These are phyloP conservation scores for Monosporascus sp. DNA, from an alignment of 2,329 filamentous ascomycete genomes.

Conservation along the genomic window DNA sequence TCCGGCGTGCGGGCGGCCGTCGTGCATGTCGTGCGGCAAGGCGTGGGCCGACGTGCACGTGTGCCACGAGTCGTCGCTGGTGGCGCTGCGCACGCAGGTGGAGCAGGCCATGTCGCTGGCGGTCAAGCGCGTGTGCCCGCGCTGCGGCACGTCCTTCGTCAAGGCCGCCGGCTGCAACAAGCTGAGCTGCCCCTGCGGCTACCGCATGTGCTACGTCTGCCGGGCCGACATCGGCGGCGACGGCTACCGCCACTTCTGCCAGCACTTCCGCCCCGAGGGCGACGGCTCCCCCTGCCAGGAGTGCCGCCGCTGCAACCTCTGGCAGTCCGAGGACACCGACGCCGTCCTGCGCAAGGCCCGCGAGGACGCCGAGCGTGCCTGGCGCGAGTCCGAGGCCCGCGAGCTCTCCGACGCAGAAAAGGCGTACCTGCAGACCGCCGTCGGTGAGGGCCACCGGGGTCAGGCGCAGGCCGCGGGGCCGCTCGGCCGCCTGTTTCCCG, in stretches of 20 bases:
- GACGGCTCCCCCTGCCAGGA: constrained; percentile 67
- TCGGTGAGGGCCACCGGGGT: constrained; percentile 17
- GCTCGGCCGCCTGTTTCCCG: constrained; percentile 10
- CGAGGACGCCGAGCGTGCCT: constrained; percentile 65
- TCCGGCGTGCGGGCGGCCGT: constrained; percentile 60
- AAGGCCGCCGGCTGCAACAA: constrained; percentile 96
- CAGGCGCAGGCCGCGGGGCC: constrained; percentile 2
- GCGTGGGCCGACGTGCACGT: constrained; percentile 84
- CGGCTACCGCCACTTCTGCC: constrained; percentile 91
- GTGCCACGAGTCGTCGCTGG: constrained; percentile 78
- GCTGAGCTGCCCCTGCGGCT: constrained; percentile 89
- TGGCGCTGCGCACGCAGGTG: constrained; percentile 80
- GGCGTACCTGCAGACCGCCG: constrained; percentile 52
- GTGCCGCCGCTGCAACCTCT: constrained; percentile 76
- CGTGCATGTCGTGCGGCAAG: constrained; percentile 78
- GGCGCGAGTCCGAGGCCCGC: constrained; percentile 60
- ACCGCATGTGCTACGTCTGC: constrained; percentile 97
- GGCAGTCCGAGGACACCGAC: constrained; percentile 70
- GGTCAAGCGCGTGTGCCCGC: constrained; percentile 89
- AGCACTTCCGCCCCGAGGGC: constrained; percentile 82
- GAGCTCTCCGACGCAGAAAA: constrained; percentile 51
- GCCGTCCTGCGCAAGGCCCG: constrained; percentile 63
- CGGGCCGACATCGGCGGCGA: constrained; percentile 68
- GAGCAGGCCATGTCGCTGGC: constrained; percentile 92
- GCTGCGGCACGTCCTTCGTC: constrained; percentile 87